phyloP scores from a whole-genome alignment of 2,329 filamentous ascomycete genomes.

The Myrmaecium sp. region DNA sequence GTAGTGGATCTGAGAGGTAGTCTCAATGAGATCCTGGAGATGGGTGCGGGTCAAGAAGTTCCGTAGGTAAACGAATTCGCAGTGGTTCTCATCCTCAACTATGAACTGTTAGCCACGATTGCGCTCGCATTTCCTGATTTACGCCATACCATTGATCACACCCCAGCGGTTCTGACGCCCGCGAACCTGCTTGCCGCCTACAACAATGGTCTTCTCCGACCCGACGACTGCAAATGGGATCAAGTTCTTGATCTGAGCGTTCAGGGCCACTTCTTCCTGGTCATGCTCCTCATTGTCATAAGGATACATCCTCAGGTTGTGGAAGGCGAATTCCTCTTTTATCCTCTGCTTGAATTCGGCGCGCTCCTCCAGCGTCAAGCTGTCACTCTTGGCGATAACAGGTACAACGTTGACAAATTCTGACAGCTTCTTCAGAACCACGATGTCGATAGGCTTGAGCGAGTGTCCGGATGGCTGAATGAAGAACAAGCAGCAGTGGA shows the following conservation, averaged over 20 bases:
- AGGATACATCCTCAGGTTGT: conserved; percentile 99
- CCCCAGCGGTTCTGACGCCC: conserved; percentile 99
- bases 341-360: conserved; percentile 92
- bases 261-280: conserved; percentile 84
- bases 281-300: conserved; percentile 99
- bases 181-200: conserved; percentile 92
- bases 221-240: conserved; percentile 96
- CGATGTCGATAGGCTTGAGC: conserved; percentile 97
- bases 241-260: conserved; percentile 91
- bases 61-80: conserved; percentile 95
- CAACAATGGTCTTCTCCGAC: conserved; percentile 93
- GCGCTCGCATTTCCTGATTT: conserved; percentile 5
- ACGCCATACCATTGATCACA: conserved; percentile 56
- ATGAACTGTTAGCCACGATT: conserved; percentile 7
- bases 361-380: conserved; percentile 87
- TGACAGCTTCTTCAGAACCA: conserved; percentile 97
- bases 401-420: conserved; percentile 99
- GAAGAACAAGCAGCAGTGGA: conserved; percentile 99
- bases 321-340: conserved; percentile 99
- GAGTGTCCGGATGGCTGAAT: conserved; percentile 97
- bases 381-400: conserved; percentile 96
- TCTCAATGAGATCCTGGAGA: conserved; percentile 97
- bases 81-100: conserved; percentile 98
- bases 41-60: conserved; percentile 98
- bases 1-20: conserved; percentile 98